These are phyloP conservation scores for Cryphonectria japonica DNA, from an alignment of 2,329 filamentous ascomycete genomes.

Conservation along the genomic window DNA sequence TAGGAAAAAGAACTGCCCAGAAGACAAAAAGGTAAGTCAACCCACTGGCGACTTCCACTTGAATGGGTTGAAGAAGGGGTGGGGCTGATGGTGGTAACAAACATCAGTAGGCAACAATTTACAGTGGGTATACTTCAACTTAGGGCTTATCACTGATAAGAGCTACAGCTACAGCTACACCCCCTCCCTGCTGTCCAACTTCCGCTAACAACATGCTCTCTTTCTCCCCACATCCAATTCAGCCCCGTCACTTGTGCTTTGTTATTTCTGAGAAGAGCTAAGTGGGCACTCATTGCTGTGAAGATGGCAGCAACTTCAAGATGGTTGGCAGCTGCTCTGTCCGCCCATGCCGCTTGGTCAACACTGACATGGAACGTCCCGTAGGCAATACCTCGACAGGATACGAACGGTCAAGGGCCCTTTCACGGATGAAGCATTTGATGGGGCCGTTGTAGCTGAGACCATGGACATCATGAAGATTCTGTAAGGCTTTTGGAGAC, in stretches of 20 bases:
- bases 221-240: neutral
- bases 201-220: constrained; percentile 14
- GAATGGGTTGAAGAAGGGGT: neutral
- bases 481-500: constrained; percentile 56
- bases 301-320: constrained; percentile 32
- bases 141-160: constrained; percentile 28
- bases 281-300: neutral
- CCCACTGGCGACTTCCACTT: neutral
- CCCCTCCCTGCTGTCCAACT: neutral
- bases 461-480: constrained; percentile 73
- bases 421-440: constrained; percentile 64
- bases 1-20: neutral
- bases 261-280: neutral
- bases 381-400: constrained; percentile 85
- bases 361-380: constrained; percentile 30
- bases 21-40: neutral
- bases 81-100: neutral
- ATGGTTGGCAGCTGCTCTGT: constrained; percentile 38
- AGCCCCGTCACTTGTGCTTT: neutral
- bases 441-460: constrained; percentile 55
- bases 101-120: neutral
- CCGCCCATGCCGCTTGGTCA: neutral
- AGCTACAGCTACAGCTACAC: constrained; percentile 11
- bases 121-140: neutral
- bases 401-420: constrained; percentile 78